phyloP scores from a whole-genome alignment of 2,329 filamentous ascomycete genomes.

The Coniochaeta sp. region DNA sequence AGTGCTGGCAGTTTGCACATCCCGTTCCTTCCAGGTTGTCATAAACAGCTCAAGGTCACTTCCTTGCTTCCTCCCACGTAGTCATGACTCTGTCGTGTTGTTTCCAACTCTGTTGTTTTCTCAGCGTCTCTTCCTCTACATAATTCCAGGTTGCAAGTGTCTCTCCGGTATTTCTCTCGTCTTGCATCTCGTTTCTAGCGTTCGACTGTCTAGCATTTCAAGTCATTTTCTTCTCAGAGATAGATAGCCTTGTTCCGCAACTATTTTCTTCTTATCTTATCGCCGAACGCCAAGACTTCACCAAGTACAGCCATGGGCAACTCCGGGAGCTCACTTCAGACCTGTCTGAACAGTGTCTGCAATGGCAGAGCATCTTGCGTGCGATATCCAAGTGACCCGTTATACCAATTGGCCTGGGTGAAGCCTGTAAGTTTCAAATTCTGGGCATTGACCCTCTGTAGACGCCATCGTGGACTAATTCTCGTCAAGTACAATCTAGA shows the following conservation, averaged over 20 bases:
- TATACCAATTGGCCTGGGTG: slow-evolving; percentile 43
- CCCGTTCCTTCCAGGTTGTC: neutral
- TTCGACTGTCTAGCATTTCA: neutral
- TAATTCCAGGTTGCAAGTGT: too few species aligned
- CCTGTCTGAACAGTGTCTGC: slow-evolving; percentile 41
- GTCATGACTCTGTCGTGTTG: neutral
- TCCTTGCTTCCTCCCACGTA: neutral
- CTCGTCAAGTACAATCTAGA: slow-evolving; percentile 39
- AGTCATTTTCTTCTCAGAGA: neutral
- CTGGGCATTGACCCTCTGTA: neutral
- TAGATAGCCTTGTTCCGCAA: neutral
- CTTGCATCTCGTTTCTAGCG: neutral
- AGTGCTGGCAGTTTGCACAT: neutral
- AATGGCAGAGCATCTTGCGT: slow-evolving; percentile 36
- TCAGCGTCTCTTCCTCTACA: too few species aligned
- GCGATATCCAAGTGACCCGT: slow-evolving; percentile 31
- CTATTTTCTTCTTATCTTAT: slow-evolving; percentile 1
- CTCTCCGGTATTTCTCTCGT: neutral
- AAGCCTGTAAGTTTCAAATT: slow-evolving; percentile 19
- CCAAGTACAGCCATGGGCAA: slow-evolving; percentile 30
- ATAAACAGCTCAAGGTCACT: slow-evolving; percentile 1
- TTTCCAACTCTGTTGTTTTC: neutral
- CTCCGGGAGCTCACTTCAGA: slow-evolving; percentile 29
- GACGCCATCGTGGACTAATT: neutral
- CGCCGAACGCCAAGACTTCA: neutral